These are phyloP conservation scores for Stenocarpella maydis DNA, from an alignment of 2,329 filamentous ascomycete genomes.

Conservation along the genomic window DNA sequence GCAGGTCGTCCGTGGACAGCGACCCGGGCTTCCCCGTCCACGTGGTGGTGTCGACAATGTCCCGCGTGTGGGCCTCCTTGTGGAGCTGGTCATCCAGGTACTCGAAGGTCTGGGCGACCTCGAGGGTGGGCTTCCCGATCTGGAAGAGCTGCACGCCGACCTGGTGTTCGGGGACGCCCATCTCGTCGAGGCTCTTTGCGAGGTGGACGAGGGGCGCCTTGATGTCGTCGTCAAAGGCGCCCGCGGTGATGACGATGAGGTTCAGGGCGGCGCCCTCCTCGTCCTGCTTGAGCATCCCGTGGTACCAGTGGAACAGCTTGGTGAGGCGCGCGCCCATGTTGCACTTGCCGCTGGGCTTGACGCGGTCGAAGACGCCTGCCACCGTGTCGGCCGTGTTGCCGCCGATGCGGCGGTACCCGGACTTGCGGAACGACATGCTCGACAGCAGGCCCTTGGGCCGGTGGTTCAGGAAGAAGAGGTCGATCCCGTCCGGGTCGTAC, in stretches of 20 bases:
- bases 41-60: conserved; percentile 38
- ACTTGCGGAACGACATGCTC: conserved; percentile 38
- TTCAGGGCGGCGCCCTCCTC: conserved; percentile 42
- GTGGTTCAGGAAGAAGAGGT: conserved; percentile 37
- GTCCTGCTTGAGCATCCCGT: conserved; percentile 41
- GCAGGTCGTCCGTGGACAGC: conserved; percentile 36
- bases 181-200: conserved; percentile 37
- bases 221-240: conserved; percentile 37
- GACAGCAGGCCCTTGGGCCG: conserved; percentile 34
- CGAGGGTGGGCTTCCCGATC: conserved; percentile 36
- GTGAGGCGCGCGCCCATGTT: conserved; percentile 41
- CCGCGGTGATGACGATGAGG: conserved; percentile 43
- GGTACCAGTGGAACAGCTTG: conserved; percentile 42
- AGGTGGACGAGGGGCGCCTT: conserved; percentile 35
- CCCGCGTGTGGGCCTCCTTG: conserved; percentile 36
- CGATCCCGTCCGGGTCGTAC: conserved; percentile 36
- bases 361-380: conserved; percentile 39
- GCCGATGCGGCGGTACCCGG: conserved; percentile 36
- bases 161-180: conserved; percentile 38
- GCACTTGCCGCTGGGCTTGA: conserved; percentile 42
- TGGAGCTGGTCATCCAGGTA: conserved; percentile 39
- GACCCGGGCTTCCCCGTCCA: conserved; percentile 34
- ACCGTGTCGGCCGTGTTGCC: conserved; percentile 40
- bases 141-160: conserved; percentile 39
- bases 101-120: conserved; percentile 36